phyloP scores from a whole-genome alignment of 257 asterid species.

The Scutellaria barbata region DNA sequence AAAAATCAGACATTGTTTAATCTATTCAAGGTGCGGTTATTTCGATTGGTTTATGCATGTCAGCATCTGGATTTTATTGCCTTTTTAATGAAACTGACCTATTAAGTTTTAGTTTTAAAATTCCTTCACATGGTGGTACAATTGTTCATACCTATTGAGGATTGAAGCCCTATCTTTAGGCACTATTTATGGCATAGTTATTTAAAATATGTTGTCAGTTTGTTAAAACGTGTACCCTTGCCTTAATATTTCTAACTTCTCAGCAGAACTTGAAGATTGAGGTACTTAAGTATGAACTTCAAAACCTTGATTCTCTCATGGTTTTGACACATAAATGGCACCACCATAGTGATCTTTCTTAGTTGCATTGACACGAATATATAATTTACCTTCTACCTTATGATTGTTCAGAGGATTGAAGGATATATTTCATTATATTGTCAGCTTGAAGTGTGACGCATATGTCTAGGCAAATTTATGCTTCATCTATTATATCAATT shows the following conservation, averaged over 20 bases:
- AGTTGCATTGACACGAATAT: slow-evolving; percentile 1
- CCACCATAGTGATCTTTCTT: slow-evolving; percentile 1
- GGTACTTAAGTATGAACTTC: neutral
- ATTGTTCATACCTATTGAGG: neutral
- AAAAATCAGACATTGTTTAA: slow-evolving; percentile 84
- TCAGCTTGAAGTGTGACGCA: neutral
- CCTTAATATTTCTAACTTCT: slow-evolving; percentile 6
- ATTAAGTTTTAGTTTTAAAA: neutral
- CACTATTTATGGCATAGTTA: neutral
- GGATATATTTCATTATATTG: slow-evolving; percentile 10
- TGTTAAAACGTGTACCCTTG: neutral
- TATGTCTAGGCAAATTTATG: slow-evolving; percentile 21
- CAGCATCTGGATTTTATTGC: slow-evolving; percentile 12
- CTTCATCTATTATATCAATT: slow-evolving; percentile 27
- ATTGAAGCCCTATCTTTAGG: neutral
- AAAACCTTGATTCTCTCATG: slow-evolving; percentile 12
- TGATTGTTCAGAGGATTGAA: slow-evolving; percentile 5
- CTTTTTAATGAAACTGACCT: neutral
- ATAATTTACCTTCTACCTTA: slow-evolving; percentile 15
- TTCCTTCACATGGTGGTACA: neutral
- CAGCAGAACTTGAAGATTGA: neutral
- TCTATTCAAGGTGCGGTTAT: slow-evolving; percentile 77
- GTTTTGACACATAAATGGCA: neutral
- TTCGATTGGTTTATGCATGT: slow-evolving; percentile 17
- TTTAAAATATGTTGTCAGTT: neutral